These are phyloP conservation scores for Pseudopyrenochaeta lycopersici DNA, from an alignment of 2,329 filamentous ascomycete genomes.

Conservation along the genomic window DNA sequence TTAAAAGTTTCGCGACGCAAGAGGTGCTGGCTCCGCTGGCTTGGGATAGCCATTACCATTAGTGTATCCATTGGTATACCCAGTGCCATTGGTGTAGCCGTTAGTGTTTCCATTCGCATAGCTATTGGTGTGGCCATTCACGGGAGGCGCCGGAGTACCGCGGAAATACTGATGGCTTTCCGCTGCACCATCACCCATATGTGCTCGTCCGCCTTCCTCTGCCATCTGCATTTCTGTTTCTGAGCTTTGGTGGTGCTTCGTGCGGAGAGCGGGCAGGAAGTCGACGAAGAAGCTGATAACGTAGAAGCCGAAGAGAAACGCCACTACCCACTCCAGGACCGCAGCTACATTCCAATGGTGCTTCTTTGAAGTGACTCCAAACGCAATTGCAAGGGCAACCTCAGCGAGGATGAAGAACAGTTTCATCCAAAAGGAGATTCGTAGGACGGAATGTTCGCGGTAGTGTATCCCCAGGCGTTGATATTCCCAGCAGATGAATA, in stretches of 20 bases:
- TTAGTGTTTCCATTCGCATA: constrained; percentile 16
- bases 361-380: constrained; percentile 66
- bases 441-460: constrained; percentile 76
- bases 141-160: constrained; percentile 17
- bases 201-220: constrained; percentile 21
- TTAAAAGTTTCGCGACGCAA: constrained; percentile 42
- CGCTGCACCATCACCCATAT: constrained; percentile 34
- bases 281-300: constrained; percentile 88
- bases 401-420: constrained; percentile 84
- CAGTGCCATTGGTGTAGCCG: constrained; percentile 27
- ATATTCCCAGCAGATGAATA: constrained; percentile 92
- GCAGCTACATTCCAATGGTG: constrained; percentile 72
- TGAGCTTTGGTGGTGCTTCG: constrained; percentile 56
- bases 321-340: constrained; percentile 80
- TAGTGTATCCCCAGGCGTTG: constrained; percentile 83
- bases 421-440: constrained; percentile 87
- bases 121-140: too few species aligned
- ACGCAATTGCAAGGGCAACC: constrained; percentile 75
- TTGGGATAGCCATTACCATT: constrained; percentile 20
- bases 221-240: constrained; percentile 48
- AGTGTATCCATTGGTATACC: constrained; percentile 19
- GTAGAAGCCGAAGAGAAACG: constrained; percentile 88
- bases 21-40: constrained; percentile 25
- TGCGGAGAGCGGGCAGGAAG: constrained; percentile 78
- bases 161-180: constrained; percentile 39